Conservation (phyloP, 208 protist species). For the Acanthamoeba lenticulata region DNA sequence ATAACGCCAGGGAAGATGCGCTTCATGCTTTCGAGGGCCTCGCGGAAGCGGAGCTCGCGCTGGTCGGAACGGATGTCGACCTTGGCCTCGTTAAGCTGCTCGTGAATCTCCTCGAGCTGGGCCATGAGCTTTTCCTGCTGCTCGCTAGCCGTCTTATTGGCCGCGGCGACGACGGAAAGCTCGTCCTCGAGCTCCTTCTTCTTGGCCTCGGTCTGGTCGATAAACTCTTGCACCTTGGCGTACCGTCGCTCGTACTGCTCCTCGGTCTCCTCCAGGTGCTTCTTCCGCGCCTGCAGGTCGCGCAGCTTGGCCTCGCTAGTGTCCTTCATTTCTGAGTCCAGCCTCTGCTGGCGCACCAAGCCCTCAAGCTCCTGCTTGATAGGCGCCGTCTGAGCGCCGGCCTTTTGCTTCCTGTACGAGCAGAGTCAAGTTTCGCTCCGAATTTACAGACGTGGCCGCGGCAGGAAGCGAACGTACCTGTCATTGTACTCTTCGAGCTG, state of each 20-base stretch:
- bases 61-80: constrained; percentile 79
- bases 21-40: constrained; percentile 92
- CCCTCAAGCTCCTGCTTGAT: constrained; percentile 77
- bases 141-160: not conserved
- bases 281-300: constrained; percentile 83
- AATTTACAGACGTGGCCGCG: not conserved
- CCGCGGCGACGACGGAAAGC: not conserved
- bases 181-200: constrained; percentile 53
- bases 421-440: constrained; percentile 65
- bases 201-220: constrained; percentile 59
- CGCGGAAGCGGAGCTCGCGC: constrained; percentile 79
- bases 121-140: constrained; percentile 78
- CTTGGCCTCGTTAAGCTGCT: constrained; percentile 91
- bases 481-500: constrained; percentile 76
- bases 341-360: constrained; percentile 31
- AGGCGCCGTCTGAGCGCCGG: constrained; percentile 84
- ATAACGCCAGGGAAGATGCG: constrained; percentile 90
- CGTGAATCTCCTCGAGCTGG: constrained; percentile 87
- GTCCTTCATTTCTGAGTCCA: constrained; percentile 69
- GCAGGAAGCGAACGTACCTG: too few species aligned
- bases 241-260: constrained; percentile 26
- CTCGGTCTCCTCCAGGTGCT: constrained; percentile 54
- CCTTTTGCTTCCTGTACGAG: constrained; percentile 88
- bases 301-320: constrained; percentile 85
- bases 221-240: constrained; percentile 51